These are phyloP conservation scores for Periconia digitata DNA, from an alignment of 2,329 filamentous ascomycete genomes.

Conservation along the genomic window DNA sequence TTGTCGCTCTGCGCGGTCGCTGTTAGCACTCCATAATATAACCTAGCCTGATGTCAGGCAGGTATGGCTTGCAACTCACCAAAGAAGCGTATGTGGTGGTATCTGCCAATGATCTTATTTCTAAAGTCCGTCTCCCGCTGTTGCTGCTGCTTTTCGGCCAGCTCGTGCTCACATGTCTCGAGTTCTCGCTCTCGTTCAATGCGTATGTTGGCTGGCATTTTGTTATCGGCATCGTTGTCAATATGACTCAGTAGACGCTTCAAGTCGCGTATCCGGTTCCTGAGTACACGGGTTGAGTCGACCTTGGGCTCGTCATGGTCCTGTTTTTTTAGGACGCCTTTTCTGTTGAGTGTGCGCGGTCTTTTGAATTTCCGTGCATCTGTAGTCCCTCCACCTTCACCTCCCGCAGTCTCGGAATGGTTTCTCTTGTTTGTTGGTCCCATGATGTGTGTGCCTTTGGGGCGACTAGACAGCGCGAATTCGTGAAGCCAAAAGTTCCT, in stretches of 20 bases:
- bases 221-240: constrained; percentile 47
- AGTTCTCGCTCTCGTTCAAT: constrained; percentile 73
- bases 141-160: constrained; percentile 47
- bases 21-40: constrained; percentile 4
- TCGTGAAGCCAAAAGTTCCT: constrained; percentile 5
- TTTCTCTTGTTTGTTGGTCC: constrained; percentile 30
- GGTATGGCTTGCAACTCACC: constrained; percentile 54
- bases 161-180: constrained; percentile 64
- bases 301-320: constrained; percentile 25
- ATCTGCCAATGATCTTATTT: constrained; percentile 73
- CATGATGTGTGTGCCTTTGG: background rate
- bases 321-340: constrained; percentile 7
- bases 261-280: constrained; percentile 71
- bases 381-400: constrained; percentile 8
- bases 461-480: background rate
- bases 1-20: constrained; percentile 61
- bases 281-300: constrained; percentile 60
- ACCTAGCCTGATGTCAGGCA: background rate
- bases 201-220: constrained; percentile 66
- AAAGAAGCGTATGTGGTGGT: constrained; percentile 84
- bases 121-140: constrained; percentile 62
- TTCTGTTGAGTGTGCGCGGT: constrained; percentile 19
- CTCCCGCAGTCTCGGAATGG: constrained; percentile 21
- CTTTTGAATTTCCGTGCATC: constrained; percentile 25
- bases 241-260: constrained; percentile 65